Evolutionary conservation across 164 flowering plant genomes (phyloP).

Genomic region (Euptelea pleiosperma): DNA sequence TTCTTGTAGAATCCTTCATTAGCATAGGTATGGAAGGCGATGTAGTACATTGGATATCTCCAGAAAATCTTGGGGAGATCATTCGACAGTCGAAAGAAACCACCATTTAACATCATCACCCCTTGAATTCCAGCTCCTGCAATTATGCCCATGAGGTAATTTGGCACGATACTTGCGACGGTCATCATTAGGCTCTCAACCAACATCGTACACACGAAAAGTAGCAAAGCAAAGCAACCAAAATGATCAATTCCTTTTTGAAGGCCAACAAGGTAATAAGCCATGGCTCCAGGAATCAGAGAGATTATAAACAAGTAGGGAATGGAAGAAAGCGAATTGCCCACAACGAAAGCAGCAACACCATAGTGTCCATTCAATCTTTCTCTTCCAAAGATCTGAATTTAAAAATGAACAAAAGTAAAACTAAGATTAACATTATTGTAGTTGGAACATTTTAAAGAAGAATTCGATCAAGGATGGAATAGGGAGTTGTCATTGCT

Average conservation of each 20-base stretch:
- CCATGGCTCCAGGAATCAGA: slow-evolving; percentile 42
- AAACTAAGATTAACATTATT: too few relatives aligned
- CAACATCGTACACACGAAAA: slow-evolving; percentile 36
- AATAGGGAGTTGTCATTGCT: too few relatives aligned
- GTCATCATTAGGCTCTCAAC: slow-evolving; percentile 69
- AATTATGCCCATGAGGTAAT: slow-evolving; percentile 57
- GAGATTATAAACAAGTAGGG: slow-evolving; percentile 50
- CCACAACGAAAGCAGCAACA: slow-evolving; percentile 41
- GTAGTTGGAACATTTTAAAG: too few relatives aligned
- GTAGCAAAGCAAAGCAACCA: slow-evolving; percentile 30
- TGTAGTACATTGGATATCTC: slow-evolving; percentile 57
- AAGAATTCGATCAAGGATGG: too few relatives aligned
- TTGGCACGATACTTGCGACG: slow-evolving; percentile 57
- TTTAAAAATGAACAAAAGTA: not conserved
- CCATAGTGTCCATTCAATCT: slow-evolving; percentile 64
- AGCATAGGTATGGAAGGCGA: slow-evolving; percentile 47
- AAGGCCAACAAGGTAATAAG: slow-evolving; percentile 44
- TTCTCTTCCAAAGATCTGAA: slow-evolving; percentile 48
- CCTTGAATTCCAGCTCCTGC: slow-evolving; percentile 64
- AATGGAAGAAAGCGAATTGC: slow-evolving; percentile 52
- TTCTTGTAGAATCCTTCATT: slow-evolving; percentile 48
- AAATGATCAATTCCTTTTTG: slow-evolving; percentile 33
- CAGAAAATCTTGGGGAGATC: slow-evolving; percentile 56
- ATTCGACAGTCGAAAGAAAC: slow-evolving; percentile 47
- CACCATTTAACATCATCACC: slow-evolving; percentile 44